phyloP scores from a whole-genome alignment of 208 protist genomes.

The Trypanosoma rangeli region DNA sequence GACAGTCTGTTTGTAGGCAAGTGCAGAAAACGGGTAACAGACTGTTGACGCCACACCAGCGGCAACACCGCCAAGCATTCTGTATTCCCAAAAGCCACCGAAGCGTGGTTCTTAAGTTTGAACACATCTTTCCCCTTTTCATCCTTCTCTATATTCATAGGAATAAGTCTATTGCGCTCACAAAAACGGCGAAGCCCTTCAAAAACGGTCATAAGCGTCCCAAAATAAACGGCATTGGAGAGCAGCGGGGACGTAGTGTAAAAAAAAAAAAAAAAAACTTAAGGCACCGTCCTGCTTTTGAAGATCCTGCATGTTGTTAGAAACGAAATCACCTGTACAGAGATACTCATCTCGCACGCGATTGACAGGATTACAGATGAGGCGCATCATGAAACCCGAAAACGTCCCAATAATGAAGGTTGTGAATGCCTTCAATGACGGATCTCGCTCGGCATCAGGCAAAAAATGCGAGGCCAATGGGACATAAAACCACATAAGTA shows the following conservation, averaged over 20 bases:
- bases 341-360: slow-evolving; percentile 82
- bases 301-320: slow-evolving; percentile 51
- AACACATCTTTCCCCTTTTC: slow-evolving; percentile 38
- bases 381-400: slow-evolving; percentile 82
- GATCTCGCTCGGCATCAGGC: slow-evolving; percentile 61
- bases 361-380: slow-evolving; percentile 83
- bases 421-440: slow-evolving; percentile 67
- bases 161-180: slow-evolving; percentile 57
- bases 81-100: slow-evolving; percentile 58
- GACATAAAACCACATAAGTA: slow-evolving; percentile 89
- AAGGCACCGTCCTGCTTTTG: slow-evolving; percentile 81
- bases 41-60: slow-evolving; percentile 82
- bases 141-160: slow-evolving; percentile 22
- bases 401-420: slow-evolving; percentile 81
- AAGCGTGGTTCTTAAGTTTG: slow-evolving; percentile 58
- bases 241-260: slow-evolving; percentile 84
- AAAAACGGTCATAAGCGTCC: slow-evolving; percentile 83
- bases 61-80: slow-evolving; percentile 69
- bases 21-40: slow-evolving; percentile 85
- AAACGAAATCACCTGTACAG: slow-evolving; percentile 62
- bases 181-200: slow-evolving; percentile 87
- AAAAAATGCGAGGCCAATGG: slow-evolving; percentile 65
- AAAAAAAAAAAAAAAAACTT: slow-evolving; percentile 92
- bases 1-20: slow-evolving; percentile 88
- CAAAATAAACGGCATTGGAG: slow-evolving; percentile 86